Evolutionary conservation across 345 rosid genomes (phyloP).

Genomic region (Anastatica hierochuntica): DNA sequence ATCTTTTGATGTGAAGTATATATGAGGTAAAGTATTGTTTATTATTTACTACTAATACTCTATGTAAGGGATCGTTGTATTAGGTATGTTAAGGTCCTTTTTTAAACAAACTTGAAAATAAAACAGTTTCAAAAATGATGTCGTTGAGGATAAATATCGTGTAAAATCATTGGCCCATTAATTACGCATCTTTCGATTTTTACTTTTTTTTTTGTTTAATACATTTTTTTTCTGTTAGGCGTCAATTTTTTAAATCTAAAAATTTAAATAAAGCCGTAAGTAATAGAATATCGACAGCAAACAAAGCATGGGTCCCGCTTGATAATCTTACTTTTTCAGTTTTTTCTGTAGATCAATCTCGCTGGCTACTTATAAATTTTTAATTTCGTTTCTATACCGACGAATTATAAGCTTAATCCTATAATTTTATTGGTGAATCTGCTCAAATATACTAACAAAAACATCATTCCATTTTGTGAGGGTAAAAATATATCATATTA

Average conservation of each 20-base stretch:
- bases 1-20: no score
- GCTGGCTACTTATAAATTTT: slow-evolving; percentile 1
- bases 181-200: slow-evolving; percentile 1
- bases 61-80: no score
- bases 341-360: not conserved
- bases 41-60: no score
- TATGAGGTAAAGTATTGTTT: no score
- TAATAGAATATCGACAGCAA: slow-evolving; percentile 20
- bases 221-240: slow-evolving; percentile 1
- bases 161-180: slow-evolving; percentile 9
- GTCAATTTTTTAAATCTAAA: not conserved
- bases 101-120: no score
- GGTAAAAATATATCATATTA: no score
- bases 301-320: slow-evolving; percentile 15
- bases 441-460: no score
- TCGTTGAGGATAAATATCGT: not conserved
- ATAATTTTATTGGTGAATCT: not conserved
- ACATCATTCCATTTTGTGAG: no score
- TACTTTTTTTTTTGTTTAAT: no score
- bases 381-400: not conserved
- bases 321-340: not conserved
- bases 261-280: slow-evolving; percentile 6
- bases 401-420: not conserved
- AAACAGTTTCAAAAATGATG: no score
- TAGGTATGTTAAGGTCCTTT: no score